Conservation (phyloP, 805 yeast species). For the Diddensiella caesifluorescens region DNA sequence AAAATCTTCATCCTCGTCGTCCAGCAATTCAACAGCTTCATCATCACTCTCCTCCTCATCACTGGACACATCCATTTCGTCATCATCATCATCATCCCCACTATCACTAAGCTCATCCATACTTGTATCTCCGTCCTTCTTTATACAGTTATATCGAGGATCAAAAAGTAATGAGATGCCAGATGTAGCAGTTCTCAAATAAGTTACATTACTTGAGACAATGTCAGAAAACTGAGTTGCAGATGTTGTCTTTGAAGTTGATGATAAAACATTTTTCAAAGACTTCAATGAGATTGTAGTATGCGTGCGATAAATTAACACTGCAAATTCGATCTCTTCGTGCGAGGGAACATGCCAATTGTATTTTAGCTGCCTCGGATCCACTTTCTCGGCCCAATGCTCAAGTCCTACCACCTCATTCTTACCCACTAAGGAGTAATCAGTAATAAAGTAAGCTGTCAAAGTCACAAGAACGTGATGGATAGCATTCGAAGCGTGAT, state of each 20-base stretch:
- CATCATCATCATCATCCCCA: conserved; percentile 21
- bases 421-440: conserved; percentile 19
- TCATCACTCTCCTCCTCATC: conserved; percentile 30
- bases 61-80: conserved; percentile 25
- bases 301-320: conserved; percentile 49
- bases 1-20: conserved; percentile 21
- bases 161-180: conserved; percentile 73
- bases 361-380: conserved; percentile 38
- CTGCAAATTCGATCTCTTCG: conserved; percentile 54
- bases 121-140: conserved; percentile 7
- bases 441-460: conserved; percentile 42
- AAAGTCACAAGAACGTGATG: conserved; percentile 62
- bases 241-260: conserved; percentile 29
- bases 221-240: conserved; percentile 43
- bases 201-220: conserved; percentile 49
- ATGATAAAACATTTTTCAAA: conserved; percentile 23
- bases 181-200: conserved; percentile 54
- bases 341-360: conserved; percentile 71
- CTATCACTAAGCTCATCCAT: conserved; percentile 26
- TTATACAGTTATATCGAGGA: conserved; percentile 40
- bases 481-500: conserved; percentile 56
- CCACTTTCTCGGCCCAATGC: conserved; percentile 38
- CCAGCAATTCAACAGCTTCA: conserved; percentile 27
- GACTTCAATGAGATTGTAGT: conserved; percentile 25
- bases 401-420: conserved; percentile 28